Percentiles rank a stretch among this genome's conserved stretches.
Conservation (phyloP, 306 rosid species). For the Astragalus membranaceus region DNA sequence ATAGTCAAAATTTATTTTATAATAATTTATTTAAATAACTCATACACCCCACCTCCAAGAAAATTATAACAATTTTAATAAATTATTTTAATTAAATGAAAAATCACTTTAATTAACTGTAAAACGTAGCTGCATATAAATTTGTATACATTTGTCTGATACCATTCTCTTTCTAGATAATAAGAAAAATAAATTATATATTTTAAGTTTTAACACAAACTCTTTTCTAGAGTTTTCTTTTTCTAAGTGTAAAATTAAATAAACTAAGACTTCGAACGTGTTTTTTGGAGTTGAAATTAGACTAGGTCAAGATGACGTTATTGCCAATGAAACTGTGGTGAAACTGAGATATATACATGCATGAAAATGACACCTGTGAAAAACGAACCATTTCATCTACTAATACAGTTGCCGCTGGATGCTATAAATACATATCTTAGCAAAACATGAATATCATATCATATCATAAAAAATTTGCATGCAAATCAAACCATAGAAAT, state of each 20-base stretch:
- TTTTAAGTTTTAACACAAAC: no score
- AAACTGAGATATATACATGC: neutral
- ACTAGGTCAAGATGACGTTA: neutral
- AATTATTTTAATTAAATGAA: no score
- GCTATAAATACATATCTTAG: neutral
- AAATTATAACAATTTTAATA: no score
- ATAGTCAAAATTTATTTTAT: no score
- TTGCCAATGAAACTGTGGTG: neutral
- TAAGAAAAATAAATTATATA: no score
- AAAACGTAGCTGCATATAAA: no score
- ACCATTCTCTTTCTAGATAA: no score
- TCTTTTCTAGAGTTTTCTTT: neutral
- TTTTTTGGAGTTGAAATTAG: neutral
- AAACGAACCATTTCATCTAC: no score
- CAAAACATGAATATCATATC: neutral
- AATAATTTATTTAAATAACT: no score
- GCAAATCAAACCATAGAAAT: neutral
- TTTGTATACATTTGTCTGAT: no score
- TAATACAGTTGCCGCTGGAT: neutral
- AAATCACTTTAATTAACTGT: no score
- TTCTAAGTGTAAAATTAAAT: neutral
- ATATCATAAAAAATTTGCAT: neutral
- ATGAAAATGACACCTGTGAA: neutral
- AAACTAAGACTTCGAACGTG: neutral
- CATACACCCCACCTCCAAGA: no score